Percentiles rank a stretch among this genome's conserved stretches.
Evolutionary conservation across 129 eudicot species (phyloP).

Genomic region (Sambucus nigra): DNA sequence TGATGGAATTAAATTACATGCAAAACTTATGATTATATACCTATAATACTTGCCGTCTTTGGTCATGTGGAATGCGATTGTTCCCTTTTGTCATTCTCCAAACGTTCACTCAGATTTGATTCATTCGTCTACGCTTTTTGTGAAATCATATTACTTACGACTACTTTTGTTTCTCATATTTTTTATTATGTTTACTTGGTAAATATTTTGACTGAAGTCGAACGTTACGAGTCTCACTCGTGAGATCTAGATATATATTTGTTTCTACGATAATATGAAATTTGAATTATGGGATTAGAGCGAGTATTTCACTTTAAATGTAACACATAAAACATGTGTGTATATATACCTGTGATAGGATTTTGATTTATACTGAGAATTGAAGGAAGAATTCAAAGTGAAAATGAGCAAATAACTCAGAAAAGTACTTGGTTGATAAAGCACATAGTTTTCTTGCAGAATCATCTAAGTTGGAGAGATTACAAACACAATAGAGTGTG

Average conservation of each 20-base stretch:
- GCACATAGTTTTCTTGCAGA: too few relatives aligned
- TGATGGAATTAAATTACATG: conserved; percentile 9
- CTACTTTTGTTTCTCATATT: not conserved
- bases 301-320: too few relatives aligned
- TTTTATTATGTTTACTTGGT: not conserved
- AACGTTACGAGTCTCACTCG: not conserved
- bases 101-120: not conserved
- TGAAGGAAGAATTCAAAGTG: too few relatives aligned
- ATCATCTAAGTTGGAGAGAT: too few relatives aligned
- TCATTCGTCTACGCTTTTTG: not conserved
- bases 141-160: not conserved
- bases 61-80: not conserved
- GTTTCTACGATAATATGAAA: too few relatives aligned
- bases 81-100: not conserved
- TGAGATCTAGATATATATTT: not conserved
- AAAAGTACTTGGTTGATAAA: too few relatives aligned
- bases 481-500: too few relatives aligned
- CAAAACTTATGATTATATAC: not conserved
- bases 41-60: not conserved
- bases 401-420: too few relatives aligned
- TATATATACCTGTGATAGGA: not conserved
- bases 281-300: not conserved
- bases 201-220: not conserved
- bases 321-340: too few relatives aligned
- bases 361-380: not conserved